These are phyloP conservation scores for Aspergillus nanangensis DNA, from an alignment of 495 filamentous ascomycete genomes.

Conservation along the genomic window DNA sequence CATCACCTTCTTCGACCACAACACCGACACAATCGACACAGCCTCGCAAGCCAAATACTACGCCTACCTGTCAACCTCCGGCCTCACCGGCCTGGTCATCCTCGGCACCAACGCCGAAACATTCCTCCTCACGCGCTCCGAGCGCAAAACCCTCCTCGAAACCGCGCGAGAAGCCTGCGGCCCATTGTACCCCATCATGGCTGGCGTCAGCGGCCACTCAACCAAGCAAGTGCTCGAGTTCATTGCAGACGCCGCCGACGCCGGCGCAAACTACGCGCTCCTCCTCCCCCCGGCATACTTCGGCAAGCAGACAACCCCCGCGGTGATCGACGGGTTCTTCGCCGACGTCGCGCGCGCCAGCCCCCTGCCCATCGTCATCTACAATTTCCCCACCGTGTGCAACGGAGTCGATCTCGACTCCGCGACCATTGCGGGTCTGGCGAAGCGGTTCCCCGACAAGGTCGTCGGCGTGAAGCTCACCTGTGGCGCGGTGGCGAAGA, in stretches of 20 bases:
- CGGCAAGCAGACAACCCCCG: constrained; percentile 48
- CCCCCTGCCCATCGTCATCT: constrained; percentile 54
- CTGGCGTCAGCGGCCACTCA: constrained; percentile 55
- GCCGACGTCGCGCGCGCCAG: constrained; percentile 45
- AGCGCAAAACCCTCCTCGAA: constrained; percentile 43
- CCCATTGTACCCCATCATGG: constrained; percentile 48
- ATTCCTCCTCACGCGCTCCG: constrained; percentile 50
- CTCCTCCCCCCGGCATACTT: constrained; percentile 58
- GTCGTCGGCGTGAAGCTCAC: too few species aligned
- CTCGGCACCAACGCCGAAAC: constrained; percentile 59
- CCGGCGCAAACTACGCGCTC: constrained; percentile 52
- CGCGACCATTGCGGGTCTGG: constrained; percentile 49
- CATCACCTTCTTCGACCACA: too few species aligned
- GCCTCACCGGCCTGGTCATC: constrained; percentile 49
- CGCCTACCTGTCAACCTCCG: constrained; percentile 19
- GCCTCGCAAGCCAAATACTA: constrained; percentile 34
- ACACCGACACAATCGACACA: too few species aligned
- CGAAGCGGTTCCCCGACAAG: too few species aligned
- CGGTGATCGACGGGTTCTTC: constrained; percentile 54
- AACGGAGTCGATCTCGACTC: constrained; percentile 63
- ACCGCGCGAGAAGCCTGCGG: constrained; percentile 46
- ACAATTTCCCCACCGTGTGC: constrained; percentile 66
- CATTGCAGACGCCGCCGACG: constrained; percentile 49
- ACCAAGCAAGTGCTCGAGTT: constrained; percentile 61
- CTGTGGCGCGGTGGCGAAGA: too few species aligned